Percentiles rank a stretch among this genome's conserved stretches.
Evolutionary conservation across 202 grass and related monocot species (phyloP).

Genomic region (Bolboschoenoplectus hybrid): DNA sequence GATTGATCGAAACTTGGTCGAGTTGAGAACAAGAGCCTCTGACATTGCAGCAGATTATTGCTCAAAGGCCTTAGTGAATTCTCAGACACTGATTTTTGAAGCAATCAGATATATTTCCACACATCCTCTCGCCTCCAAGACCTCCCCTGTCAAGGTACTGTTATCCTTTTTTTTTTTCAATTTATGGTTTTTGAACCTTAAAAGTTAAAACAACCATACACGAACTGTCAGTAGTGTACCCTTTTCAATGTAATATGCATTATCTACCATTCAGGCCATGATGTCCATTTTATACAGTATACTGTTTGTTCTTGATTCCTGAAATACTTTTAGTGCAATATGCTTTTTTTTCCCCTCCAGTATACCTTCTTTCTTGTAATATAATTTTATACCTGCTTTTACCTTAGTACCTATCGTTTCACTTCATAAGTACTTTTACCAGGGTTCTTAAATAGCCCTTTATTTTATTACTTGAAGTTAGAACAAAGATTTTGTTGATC

Average conservation of each 20-base stretch:
- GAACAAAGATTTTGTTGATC: not conserved
- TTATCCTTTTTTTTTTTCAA: not conserved
- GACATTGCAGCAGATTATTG: slow-evolving; percentile 44
- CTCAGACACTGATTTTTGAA: slow-evolving; percentile 44
- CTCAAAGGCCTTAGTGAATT: slow-evolving; percentile 37
- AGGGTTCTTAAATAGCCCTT: not conserved
- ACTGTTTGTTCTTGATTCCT: not conserved
- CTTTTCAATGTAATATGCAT: not conserved
- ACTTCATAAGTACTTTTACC: not conserved
- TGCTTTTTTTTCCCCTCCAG: not conserved
- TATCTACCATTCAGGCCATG: not conserved
- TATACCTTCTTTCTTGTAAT: not conserved
- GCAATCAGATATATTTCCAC: slow-evolving; percentile 36
- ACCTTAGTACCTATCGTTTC: not conserved
- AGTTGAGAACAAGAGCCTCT: slow-evolving; percentile 49
- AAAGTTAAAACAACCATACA: no score
- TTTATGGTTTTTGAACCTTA: not conserved
- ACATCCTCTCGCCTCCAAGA: slow-evolving; percentile 28
- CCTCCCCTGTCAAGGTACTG: slow-evolving; percentile 28
- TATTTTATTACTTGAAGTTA: not conserved
- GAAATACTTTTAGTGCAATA: not conserved
- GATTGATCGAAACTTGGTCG: slow-evolving; percentile 58
- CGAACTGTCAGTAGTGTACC: not conserved
- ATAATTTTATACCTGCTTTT: not conserved
- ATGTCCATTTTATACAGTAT: not conserved